Evolutionary conservation across 371 early-diverging fungal genomes (phyloP).

Genomic region (Zychaea mexicana): DNA sequence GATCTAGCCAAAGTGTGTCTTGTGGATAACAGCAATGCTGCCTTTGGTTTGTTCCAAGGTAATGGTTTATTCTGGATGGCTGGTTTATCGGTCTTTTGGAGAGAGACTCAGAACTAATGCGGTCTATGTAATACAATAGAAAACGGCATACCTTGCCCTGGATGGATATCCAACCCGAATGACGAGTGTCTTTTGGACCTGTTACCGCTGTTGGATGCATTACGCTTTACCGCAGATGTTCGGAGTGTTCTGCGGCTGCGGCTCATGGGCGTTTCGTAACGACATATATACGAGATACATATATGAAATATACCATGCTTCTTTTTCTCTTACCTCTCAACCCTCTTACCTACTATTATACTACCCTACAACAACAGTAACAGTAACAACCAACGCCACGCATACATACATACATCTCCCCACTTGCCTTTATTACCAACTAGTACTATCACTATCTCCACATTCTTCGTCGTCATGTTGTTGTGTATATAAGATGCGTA

Average conservation of each 20-base stretch:
- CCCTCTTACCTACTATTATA: no score
- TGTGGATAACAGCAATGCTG: conserved; percentile 89
- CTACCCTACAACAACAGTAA: no score
- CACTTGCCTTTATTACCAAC: no score
- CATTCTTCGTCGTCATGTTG: no score
- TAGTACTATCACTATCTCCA: no score
- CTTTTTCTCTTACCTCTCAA: no score
- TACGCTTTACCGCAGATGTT: conserved; percentile 86
- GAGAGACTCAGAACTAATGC: background rate
- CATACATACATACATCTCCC: no score
- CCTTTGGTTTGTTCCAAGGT: conserved; percentile 86
- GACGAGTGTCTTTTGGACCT: conserved; percentile 87
- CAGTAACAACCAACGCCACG: no score
- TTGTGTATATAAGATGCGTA: no score
- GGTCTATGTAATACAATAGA: conserved; percentile 43
- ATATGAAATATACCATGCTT: no score
- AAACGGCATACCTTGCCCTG: conserved; percentile 85
- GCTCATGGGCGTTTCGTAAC: conserved; percentile 13
- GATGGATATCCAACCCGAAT: conserved; percentile 78
- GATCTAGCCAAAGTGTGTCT: conserved; percentile 89
- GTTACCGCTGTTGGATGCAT: conserved; percentile 83
- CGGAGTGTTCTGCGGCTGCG: conserved; percentile 59
- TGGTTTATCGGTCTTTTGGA: no score
- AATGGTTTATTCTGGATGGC: conserved; percentile 8
- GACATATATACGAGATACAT: background rate